Base-by-base conservation (phyloP, 805 yeast species). In the Ogataea trehalophila region DNA sequence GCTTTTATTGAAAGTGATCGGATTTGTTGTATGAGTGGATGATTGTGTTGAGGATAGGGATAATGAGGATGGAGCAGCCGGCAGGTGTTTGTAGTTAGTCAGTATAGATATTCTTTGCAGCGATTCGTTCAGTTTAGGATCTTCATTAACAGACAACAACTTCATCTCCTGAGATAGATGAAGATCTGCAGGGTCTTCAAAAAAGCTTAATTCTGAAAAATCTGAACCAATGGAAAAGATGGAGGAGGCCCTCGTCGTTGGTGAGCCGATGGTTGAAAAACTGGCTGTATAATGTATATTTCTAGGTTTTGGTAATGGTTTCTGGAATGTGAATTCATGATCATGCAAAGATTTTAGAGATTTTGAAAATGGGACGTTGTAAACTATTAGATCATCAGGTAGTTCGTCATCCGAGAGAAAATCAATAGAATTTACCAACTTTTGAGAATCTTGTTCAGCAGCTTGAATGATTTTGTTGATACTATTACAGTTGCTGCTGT, bases 291-390 rank as follows among this genome's bases (percentile, higher is more conserved):
- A 8, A 6, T 26, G 37, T 20, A 26, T 23, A 5, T 2, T 15
- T 43, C 42, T 22, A 54, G 41, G 2, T 41, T 39, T 9, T 16
- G 37, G 37, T 13, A 36, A 6, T 13, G 57, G 53, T 17, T 51
- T 50, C 22, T 44, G 60, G 37, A 66, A 51, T 14, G 63, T 61
- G 42, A 61, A 66, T 52, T 74, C 73, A 42, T 65, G 63, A 17
- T 66, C 65, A n/a, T 68, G 52, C 16, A 70, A 52, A 13, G 73
- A 63, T 6, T 62, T 69, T 17, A 82, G 63, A 0, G 85, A 75
- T 42, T 79, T 82, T 0, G 85, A 73, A 44, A 80, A 64, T 3
- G 90, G 90, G 17, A 84, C 85, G 55, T 84, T 83, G 64, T 70
- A 83, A 49, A 83, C 76, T 20, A 75, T 70, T 20, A 74, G 64